Base-by-base conservation (phyloP, 2,329 filamentous ascomycete species). In the Paraconiothyrium sp. region DNA sequence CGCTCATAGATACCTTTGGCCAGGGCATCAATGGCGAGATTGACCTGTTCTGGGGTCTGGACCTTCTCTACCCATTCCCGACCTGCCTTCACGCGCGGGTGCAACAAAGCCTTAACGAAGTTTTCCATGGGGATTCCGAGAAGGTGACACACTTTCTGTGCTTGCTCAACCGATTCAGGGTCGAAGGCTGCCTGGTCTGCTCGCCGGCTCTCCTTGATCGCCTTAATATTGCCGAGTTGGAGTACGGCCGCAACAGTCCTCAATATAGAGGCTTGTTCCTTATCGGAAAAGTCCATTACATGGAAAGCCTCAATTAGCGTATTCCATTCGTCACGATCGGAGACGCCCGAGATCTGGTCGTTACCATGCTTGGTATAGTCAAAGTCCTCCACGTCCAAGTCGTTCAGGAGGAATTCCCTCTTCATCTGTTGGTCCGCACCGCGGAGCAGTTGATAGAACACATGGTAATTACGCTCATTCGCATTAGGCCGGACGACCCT, bases 31-130 rank as follows among this genome's bases (percentile, higher is more conserved):
- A 99, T 87, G 3, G 92, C 88, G 10, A 97, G 88, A 27, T 92
- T 91, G 48, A 97, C 96, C 77, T 99, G 95, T 67, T 99, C 96
- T 0, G 95, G 94, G 0, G 94, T 98, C 76, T 99, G 95, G 1
- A 96, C 94, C 78, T 98, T 99, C 76, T 98, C 94, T 2, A 99
- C 95, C 95, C 94, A 98, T 81, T 99, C 95, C 56, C 94, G 89
- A 22, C 95, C 95, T 46, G 95, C 95, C 79, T 97, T 97, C 44
- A 99, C 96, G 60, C 89, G 92, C 10, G 95, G 95, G 74, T 98
- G 95, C 11, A 99, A 84, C 5, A 99, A 83, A 0, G 93, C 94
- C 75, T 93, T 92, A 11, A 97, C 84, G 67, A 99, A 99, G 1
- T 91, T 88, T 43, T 97, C 94, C 0, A 91, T 75, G 2, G 92